Conservation (phyloP, 495 filamentous ascomycete species). For the Aspergillus sparsus region DNA sequence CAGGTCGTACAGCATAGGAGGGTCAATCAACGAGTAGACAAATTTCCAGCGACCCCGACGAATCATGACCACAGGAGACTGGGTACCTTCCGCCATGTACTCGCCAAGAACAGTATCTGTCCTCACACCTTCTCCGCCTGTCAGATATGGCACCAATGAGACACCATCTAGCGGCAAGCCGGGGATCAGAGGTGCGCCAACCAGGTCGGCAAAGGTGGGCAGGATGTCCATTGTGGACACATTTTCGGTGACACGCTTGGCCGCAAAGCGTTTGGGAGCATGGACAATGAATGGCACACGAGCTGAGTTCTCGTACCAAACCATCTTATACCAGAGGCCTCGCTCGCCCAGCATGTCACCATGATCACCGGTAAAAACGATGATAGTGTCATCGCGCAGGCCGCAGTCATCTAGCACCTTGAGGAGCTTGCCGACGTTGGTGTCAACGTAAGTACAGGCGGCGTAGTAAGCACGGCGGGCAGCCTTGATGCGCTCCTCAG, state of each 20-base stretch:
- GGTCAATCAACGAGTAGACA: conserved; percentile 75
- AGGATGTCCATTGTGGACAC: conserved; percentile 86
- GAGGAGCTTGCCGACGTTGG: conserved; percentile 78
- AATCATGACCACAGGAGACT: conserved; percentile 90
- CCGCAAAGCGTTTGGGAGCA: conserved; percentile 64
- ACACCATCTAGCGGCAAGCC: conserved; percentile 75
- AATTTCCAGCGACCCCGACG: conserved; percentile 81
- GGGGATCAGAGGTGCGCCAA: conserved; percentile 60
- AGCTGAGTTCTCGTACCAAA: conserved; percentile 80
- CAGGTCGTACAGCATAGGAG: conserved; percentile 77
- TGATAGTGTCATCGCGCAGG: conserved; percentile 76
- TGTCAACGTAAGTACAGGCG: conserved; percentile 85
- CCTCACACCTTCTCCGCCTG: conserved; percentile 52
- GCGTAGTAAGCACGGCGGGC: conserved; percentile 86
- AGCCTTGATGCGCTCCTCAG: conserved; percentile 74
- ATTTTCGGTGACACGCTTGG: conserved; percentile 70
- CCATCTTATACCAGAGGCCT: conserved; percentile 94
- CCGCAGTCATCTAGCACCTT: conserved; percentile 70
- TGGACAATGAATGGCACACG: conserved; percentile 80
- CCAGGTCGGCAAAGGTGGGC: conserved; percentile 80
- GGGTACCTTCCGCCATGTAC: conserved; percentile 86
- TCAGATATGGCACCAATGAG: conserved; percentile 70
- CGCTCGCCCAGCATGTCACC: conserved; percentile 92
- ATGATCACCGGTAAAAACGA: conserved; percentile 87
- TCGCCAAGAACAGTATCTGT: conserved; percentile 82